Percentiles rank a stretch among this genome's conserved stretches.
Conservation (phyloP, 1,284 basidiomycete species). For the Megacollybia platyphylla region DNA sequence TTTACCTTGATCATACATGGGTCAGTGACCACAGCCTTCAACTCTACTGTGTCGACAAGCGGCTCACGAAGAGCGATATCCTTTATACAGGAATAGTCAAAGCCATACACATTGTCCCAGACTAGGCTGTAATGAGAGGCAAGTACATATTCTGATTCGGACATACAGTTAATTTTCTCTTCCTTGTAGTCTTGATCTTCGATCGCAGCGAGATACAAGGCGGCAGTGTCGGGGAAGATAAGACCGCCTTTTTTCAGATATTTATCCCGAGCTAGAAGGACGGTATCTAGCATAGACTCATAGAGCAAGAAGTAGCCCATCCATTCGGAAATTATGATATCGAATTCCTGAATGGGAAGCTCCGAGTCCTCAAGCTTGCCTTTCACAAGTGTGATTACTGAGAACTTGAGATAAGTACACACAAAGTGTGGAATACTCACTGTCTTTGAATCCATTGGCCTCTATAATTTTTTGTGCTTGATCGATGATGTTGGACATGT, state of each 20-base stretch:
- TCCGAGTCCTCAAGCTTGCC: slow-evolving; percentile 93
- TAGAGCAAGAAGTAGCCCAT: slow-evolving; percentile 96
- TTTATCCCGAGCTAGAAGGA: slow-evolving; percentile 92
- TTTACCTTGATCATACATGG: slow-evolving; percentile 75
- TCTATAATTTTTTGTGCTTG: slow-evolving; percentile 96
- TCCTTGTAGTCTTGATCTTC: slow-evolving; percentile 99
- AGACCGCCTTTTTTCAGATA: slow-evolving; percentile 87
- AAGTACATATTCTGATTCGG: slow-evolving; percentile 1
- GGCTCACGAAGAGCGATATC: slow-evolving; percentile 96
- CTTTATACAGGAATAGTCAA: slow-evolving; percentile 99
- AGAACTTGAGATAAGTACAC: slow-evolving; percentile 5
- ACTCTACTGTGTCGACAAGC: slow-evolving; percentile 93
- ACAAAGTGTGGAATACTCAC: slow-evolving; percentile 24
- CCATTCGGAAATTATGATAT: slow-evolving; percentile 99
- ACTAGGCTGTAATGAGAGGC: slow-evolving; percentile 33
- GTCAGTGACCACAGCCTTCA: slow-evolving; percentile 86
- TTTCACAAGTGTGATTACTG: slow-evolving; percentile 92
- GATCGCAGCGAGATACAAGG: slow-evolving; percentile 90
- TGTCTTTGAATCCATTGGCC: slow-evolving; percentile 92
- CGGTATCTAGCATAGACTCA: slow-evolving; percentile 99
- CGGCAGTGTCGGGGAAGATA: slow-evolving; percentile 95
- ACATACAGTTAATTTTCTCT: slow-evolving; percentile 96
- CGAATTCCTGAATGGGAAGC: slow-evolving; percentile 80
- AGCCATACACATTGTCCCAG: slow-evolving; percentile 99
- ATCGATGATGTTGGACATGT: slow-evolving; percentile 99